A percentile compares a stretch with the other conserved stretches of the same genome.
Conservation (phyloP, 129 eudicot species). For the Solidago caesia region DNA sequence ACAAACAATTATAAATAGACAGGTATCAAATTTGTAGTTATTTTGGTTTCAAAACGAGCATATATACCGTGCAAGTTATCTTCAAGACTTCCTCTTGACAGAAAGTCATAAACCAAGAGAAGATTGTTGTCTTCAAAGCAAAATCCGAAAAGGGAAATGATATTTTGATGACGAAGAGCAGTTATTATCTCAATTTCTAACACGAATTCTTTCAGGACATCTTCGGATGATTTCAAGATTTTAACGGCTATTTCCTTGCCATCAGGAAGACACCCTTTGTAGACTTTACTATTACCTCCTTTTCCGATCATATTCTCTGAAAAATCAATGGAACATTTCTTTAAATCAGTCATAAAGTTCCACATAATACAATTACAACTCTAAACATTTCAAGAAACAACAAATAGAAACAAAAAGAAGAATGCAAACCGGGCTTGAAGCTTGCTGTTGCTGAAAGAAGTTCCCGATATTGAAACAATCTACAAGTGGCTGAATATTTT, state of each 20-base stretch:
- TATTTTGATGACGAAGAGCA: conserved; percentile 71
- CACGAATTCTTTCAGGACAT: conserved; percentile 37
- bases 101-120: conserved; percentile 81
- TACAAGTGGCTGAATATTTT: conserved; percentile 63
- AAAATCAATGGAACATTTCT: background rate
- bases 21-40: background rate
- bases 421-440: conserved; percentile 54
- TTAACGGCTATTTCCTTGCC: conserved; percentile 45
- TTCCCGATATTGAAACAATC: conserved; percentile 59
- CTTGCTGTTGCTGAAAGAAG: conserved; percentile 58
- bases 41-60: background rate
- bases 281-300: conserved; percentile 91
- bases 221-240: conserved; percentile 40
- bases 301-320: conserved; percentile 87
- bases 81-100: conserved; percentile 89
- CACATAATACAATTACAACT: background rate
- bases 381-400: background rate
- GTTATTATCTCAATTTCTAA: conserved; percentile 54
- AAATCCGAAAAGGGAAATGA: conserved; percentile 77
- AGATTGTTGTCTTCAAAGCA: conserved; percentile 77
- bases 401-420: conserved; percentile 3
- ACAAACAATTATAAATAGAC: background rate
- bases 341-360: conserved; percentile 13
- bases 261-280: conserved; percentile 75
- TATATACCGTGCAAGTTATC: conserved; percentile 73